A percentile compares a stretch with the other conserved stretches of the same genome.
These are phyloP conservation scores for Solanum tarijense DNA, from an alignment of 257 asterid species.

Conservation along the genomic window DNA sequence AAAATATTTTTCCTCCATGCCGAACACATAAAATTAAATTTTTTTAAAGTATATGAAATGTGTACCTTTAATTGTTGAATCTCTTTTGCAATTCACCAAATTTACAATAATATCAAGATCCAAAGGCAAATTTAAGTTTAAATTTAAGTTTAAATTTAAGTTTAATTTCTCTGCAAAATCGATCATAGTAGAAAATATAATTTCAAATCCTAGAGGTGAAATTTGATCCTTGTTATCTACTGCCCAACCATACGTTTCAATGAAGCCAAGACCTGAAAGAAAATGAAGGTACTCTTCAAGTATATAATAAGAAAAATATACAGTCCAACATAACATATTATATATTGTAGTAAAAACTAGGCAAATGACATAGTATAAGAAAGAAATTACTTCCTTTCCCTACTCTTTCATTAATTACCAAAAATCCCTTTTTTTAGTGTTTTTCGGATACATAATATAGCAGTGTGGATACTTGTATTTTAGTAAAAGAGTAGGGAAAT, in stretches of 20 bases:
- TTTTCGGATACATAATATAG: too few species aligned
- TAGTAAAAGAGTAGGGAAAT: too few species aligned
- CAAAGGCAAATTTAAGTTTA: slow-evolving; percentile 11
- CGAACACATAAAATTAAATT: too few species aligned
- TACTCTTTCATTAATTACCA: too few species aligned
- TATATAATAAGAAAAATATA: too few species aligned
- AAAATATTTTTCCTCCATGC: too few species aligned
- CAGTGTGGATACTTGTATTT: too few species aligned
- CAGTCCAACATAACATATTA: neutral
- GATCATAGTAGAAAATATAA: slow-evolving; percentile 21
- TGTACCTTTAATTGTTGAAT: neutral
- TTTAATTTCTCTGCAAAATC: slow-evolving; percentile 4
- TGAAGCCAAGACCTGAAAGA: slow-evolving; percentile 24
- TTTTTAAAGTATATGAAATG: neutral
- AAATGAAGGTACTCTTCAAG: neutral
- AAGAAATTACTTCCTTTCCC: too few species aligned
- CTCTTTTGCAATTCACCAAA: neutral
- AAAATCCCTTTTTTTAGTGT: too few species aligned
- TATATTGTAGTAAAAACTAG: neutral
- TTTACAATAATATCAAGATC: neutral
- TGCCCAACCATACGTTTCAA: slow-evolving; percentile 6
- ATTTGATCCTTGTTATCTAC: slow-evolving; percentile 1
- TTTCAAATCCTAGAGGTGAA: slow-evolving; percentile 23
- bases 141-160: slow-evolving; percentile 7
- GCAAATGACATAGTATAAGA: too few species aligned